Evolutionary conservation across 179 eudicot species (phyloP), one percentile per base, ranked within the genome.

Genomic region (Camellia oleifera): DNA sequence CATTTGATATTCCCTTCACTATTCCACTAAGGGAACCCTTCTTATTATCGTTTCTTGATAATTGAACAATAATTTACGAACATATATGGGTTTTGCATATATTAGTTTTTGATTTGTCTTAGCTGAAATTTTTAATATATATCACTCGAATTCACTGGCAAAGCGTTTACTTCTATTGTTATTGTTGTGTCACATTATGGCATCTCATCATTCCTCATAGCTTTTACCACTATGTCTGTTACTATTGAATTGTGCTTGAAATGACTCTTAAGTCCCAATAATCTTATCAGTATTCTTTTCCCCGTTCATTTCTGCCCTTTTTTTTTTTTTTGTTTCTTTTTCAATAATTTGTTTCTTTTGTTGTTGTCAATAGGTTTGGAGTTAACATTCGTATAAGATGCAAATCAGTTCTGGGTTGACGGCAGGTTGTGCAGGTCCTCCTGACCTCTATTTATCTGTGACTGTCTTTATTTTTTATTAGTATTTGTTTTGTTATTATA

Each of bases 371-470:
- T 50, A 63, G 79, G 12, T 77, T 77, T 26, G 5, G 18, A 46
- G 40, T 42, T 48, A 40, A 64, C 61, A 0, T 26, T 46, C 61
- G 48, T 14, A 15, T 64, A 63, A 76, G 70, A 77, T 64, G 79
- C 72, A 58, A 63, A 75, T 17, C 40, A 60, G 17, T 20, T 20
- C 23, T 20, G 23, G 32, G 40, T n/a, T 75, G 66, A 75, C 9
- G 12, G 77, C 48, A 57, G 52, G 46, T 61, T 63, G 61, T 50
- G n/a, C 80, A 77, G 73, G 52, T 67, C n/a, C 80, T 40, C 58
- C 11, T 7, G 0, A 5, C 64, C 52, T 32, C 40, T 7, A 4
- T 10, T 13, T 54, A 20, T 50, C 40, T 72, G 7, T 53, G 42
- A 32, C 40, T 32, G 40, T 32, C 40, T 32, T 32, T 32, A 32